A percentile compares a stretch with the other conserved stretches of the same genome.
Evolutionary conservation across 805 yeast species (phyloP).

Genomic region (Saccharomycodes ludwigii): DNA sequence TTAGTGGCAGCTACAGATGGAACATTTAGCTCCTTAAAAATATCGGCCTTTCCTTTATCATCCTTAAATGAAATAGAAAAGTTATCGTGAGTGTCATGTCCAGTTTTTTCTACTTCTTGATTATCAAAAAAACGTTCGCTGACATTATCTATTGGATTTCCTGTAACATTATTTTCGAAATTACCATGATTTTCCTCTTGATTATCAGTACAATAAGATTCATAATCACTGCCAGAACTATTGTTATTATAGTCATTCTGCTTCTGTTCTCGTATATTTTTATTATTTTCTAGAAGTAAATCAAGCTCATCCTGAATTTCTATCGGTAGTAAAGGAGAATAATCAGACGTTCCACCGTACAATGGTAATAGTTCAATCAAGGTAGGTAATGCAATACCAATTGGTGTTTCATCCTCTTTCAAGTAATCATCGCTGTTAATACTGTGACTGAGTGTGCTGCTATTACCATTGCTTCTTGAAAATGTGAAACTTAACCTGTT

Average conservation of each 20-base stretch:
- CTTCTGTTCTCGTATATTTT: conserved; percentile 16
- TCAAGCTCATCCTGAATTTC: conserved; percentile 62
- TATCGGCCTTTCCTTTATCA: conserved; percentile 26
- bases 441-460: conserved; percentile 12
- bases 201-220: no score
- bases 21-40: conserved; percentile 61
- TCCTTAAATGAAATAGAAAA: conserved; percentile 20
- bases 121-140: conserved; percentile 8
- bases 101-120: conserved; percentile 5
- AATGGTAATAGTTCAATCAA: conserved; percentile 54
- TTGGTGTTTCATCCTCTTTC: conserved; percentile 40
- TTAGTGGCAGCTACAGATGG: conserved; percentile 34
- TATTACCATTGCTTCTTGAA: no score
- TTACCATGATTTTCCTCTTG: conserved; percentile 7
- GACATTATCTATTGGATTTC: conserved; percentile 8
- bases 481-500: conserved; percentile 3
- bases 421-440: conserved; percentile 21
- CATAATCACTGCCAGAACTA: no score
- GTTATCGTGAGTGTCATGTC: conserved; percentile 4
- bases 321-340: conserved; percentile 63
- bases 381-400: conserved; percentile 60
- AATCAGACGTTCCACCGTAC: conserved; percentile 39
- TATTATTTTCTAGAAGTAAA: conserved; percentile 41
- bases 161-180: conserved; percentile 8
- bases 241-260: conserved; percentile 10